Conservation (phyloP, 176 grass and related monocot species). For the Aegilops sharonensis region DNA sequence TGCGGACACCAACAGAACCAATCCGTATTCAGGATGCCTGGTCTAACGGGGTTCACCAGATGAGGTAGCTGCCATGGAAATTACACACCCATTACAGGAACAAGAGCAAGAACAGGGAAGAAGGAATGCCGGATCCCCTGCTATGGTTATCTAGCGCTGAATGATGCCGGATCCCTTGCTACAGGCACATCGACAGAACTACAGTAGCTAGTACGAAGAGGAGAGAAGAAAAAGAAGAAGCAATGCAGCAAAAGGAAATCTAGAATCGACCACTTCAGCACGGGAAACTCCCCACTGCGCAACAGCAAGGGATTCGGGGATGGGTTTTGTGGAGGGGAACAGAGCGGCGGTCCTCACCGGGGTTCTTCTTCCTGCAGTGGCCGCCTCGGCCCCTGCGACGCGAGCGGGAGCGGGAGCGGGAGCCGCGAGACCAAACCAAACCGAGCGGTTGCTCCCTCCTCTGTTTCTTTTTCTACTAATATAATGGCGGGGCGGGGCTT, state of each 20-base stretch:
- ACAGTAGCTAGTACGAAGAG: background rate
- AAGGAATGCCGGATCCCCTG: background rate
- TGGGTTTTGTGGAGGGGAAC: background rate
- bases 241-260: background rate
- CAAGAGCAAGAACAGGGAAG: slow-evolving; percentile 6
- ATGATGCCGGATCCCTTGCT: background rate
- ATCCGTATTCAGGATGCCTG: background rate
- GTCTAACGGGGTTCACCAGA: background rate
- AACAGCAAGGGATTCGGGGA: background rate
- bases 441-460: background rate
- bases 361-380: background rate
- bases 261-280: background rate
- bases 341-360: slow-evolving; percentile 24
- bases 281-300: background rate
- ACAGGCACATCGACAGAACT: background rate
- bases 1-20: background rate
- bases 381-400: slow-evolving; percentile 11
- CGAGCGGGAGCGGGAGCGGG: slow-evolving; percentile 23
- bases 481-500: background rate
- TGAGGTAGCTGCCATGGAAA: background rate
- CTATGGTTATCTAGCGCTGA: no score
- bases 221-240: background rate
- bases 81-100: background rate
- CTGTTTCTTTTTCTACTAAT: background rate
- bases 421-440: background rate